Evolutionary conservation across 371 early-diverging fungal species (phyloP), one percentile per base, ranked within the genome.

Genomic region (Rhizomucor miehei): DNA sequence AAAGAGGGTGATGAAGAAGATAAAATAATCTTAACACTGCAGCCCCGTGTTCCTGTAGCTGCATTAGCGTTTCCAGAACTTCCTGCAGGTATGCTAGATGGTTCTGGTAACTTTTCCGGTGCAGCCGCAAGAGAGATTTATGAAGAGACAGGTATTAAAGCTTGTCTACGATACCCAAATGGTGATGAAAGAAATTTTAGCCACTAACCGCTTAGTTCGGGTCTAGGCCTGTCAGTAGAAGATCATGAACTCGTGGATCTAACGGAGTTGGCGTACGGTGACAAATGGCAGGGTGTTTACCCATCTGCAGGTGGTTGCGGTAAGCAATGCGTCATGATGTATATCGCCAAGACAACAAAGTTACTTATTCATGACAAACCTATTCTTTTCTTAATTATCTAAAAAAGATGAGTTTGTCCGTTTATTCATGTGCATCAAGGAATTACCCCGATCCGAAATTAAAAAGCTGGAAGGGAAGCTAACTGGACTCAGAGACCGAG

Each of bases 11-110:
- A 72, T 14, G 16, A 47, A 11, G 66, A 70, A 1, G 84, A 79
- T 23, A 80, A 76, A 14, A 71, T 84, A 14, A 67, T 91, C 14
- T 59, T 94, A 51, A 86, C 89, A 0, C 67, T 79, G 49, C 94
- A 94, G 62, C 87, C 94, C 9, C 78, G 93, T 8, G 56, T 92
- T 11, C 77, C 94, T 0, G 79, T 87, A 6, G 85, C 87, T 0
- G 69, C 77, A 17, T 60, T 86, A 21, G 47, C 56, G 6, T 79
- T 88, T 56, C 70, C 79, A 36, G 93, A 92, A 65, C 65, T 94
- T 21, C 94, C 94, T 1, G 94, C 93, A 1, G 93, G 94, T 3
- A 92, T 94, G 93, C 58, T 92, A 36, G 92, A 91, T 63, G 92
- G 79, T 17, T 82, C 81, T 19, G 85, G 87, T 10, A 79, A 84